Base-by-base conservation (phyloP, 805 yeast genomes). In the Saturnispora quitensis region DNA sequence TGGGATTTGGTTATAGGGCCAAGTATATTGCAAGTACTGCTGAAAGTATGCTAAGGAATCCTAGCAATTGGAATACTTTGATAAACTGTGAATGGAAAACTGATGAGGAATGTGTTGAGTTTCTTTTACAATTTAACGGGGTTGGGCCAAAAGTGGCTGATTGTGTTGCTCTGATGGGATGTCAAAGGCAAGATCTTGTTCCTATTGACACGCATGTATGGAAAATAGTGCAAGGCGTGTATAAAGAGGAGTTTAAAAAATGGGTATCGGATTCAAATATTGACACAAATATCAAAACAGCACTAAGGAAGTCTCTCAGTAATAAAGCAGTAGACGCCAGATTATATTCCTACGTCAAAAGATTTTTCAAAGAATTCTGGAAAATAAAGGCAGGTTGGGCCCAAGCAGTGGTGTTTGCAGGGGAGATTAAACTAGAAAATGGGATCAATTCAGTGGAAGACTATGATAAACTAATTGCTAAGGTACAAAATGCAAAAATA, bases 81-180 rank as follows among this genome's bases (percentile, higher is more conserved):
- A 20, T 31, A 4, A 13, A 44, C 33, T 46, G 84, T 55, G 68
- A 89, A 9, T 34, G 35, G 17, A 54, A 53, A 20, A 45, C 58
- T 10, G 63, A 60, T 44, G 75, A 72, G 5, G 82, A 83, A 2
- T 62, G 66, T 35, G 85, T 81, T 55, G 71, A 73, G 6, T 80
- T 75, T 47, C 68, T 93, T 42, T 71, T 84, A 56, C 73, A 77
- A 55, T 84, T 86, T 58, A 73, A 77, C 3, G 99, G 99, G 0
- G 97, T 93, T 0, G 99, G 99, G 0, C 98, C 98, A 0, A 93
- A 93, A 68, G 98, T 93, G 1, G 97, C 99, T 0, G 99, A 93
- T 60, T 93, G 99, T 65, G 93, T 93, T 15, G 83, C 95, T 56
- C 71, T 93, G 44, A 91, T 93, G 97, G 82, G 93, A 2, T 72